These are phyloP conservation scores for Raphanus hybrid DNA, from an alignment of 441 rosid species.

Conservation along the genomic window DNA sequence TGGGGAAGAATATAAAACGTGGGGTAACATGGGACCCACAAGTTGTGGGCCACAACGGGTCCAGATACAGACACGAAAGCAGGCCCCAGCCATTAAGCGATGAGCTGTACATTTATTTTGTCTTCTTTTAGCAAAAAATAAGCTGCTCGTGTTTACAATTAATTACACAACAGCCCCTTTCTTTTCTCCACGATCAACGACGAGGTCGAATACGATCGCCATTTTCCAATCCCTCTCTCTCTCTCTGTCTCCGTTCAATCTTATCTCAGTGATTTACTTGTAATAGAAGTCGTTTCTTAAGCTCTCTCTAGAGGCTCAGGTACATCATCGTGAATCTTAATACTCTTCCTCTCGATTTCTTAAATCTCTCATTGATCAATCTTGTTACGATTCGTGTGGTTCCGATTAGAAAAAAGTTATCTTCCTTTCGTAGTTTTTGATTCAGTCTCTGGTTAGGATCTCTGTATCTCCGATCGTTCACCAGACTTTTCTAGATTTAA, in stretches of 20 bases:
- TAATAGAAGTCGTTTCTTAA: background rate
- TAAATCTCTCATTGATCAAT: constrained; percentile 29
- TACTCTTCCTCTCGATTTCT: constrained; percentile 28
- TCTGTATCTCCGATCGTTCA: background rate
- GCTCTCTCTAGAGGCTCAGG: constrained; percentile 28
- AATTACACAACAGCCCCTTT: constrained; percentile 22
- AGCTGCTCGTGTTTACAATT: constrained; percentile 16
- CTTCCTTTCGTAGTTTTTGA: constrained; percentile 20
- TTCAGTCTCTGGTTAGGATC: constrained; percentile 7
- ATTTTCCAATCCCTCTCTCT: background rate
- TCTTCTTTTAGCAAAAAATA: background rate
- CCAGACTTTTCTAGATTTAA: background rate
- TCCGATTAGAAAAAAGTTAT: constrained; percentile 1
- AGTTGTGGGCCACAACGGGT: background rate
- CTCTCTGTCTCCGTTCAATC: background rate
- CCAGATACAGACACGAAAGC: constrained; percentile 7
- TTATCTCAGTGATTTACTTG: constrained; percentile 28
- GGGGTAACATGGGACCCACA: background rate
- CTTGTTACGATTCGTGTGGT: constrained; percentile 8
- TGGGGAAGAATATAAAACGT: background rate
- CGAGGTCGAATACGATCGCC: constrained; percentile 36
- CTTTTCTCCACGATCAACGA: constrained; percentile 39
- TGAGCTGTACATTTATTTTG: constrained; percentile 38
- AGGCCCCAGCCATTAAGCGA: constrained; percentile 17
- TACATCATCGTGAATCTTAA: constrained; percentile 22